Conservation (phyloP, 2,329 filamentous ascomycete species). For the Talaromyces marneffei region DNA sequence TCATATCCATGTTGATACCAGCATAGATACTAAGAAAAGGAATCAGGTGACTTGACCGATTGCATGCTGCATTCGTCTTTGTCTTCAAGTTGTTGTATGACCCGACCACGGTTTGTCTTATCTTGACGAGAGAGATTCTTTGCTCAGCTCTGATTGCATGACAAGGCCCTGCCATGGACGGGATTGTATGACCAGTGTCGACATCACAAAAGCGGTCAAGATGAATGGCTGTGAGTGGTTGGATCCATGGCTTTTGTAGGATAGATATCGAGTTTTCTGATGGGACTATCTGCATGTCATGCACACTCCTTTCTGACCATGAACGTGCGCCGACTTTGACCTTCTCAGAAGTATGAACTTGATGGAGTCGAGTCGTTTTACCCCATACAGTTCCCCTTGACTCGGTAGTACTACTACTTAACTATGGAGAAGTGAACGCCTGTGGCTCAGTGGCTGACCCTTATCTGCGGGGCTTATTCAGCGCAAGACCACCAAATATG, state of each 20-base stretch:
- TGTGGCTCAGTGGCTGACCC: not conserved
- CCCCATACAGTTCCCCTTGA: too few relatives aligned
- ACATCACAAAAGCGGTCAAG: conserved; percentile 6
- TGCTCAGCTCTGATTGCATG: not conserved
- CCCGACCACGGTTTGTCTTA: not conserved
- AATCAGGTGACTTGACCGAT: not conserved
- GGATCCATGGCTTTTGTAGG: not conserved
- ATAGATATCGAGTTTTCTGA: not conserved
- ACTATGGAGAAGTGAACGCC: not conserved
- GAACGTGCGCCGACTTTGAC: not conserved
- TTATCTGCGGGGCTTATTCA: conserved; percentile 3
- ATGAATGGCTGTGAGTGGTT: not conserved
- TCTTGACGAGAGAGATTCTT: not conserved
- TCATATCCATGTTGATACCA: not conserved
- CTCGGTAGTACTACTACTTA: too few relatives aligned
- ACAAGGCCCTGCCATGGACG: not conserved
- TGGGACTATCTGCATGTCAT: not conserved
- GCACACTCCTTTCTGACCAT: not conserved
- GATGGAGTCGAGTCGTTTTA: not conserved
- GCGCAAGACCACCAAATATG: not conserved
- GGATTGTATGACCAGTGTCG: not conserved
- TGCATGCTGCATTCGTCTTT: not conserved
- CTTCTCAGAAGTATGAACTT: not conserved
- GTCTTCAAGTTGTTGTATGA: not conserved
- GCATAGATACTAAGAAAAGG: not conserved